A percentile compares a stretch with the other conserved stretches of the same genome.
phyloP scores from a whole-genome alignment of 257 asterid genomes.

The Leptodermis oblonga region DNA sequence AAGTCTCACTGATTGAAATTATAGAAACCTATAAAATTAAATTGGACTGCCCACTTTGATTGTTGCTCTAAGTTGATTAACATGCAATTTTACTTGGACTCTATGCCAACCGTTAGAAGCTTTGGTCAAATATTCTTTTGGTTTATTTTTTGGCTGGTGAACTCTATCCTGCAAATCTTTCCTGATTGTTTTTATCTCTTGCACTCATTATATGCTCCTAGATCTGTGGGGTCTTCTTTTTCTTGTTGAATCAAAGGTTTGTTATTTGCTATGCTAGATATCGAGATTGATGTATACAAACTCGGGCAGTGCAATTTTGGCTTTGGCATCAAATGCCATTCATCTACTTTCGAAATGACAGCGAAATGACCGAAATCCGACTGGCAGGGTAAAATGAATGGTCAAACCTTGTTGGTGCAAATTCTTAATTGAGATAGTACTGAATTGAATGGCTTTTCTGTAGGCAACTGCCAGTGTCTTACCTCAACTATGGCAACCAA shows the following conservation, averaged over 20 bases:
- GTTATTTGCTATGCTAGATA: conserved; percentile 39
- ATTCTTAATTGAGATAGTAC: not conserved
- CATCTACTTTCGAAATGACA: conserved; percentile 97
- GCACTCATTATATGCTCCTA: not conserved
- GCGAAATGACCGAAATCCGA: conserved; percentile 74
- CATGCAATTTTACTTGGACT: not conserved
- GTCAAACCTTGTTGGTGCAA: not conserved
- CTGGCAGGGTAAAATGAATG: conserved; percentile 57
- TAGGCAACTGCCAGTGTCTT: conserved; percentile 46
- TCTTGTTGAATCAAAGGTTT: not conserved
- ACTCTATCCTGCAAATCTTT: not conserved
- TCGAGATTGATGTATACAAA: conserved; percentile 83
- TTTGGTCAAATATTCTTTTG: not conserved
- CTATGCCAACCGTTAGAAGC: not conserved
- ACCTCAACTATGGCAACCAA: conserved; percentile 57
- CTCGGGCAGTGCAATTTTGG: conserved; percentile 74
- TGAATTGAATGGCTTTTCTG: conserved; percentile 3
- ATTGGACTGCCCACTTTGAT: not conserved
- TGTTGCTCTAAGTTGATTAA: not conserved
- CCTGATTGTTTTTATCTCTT: not conserved
- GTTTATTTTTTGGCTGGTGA: not conserved
- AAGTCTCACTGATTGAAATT: not conserved
- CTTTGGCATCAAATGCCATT: conserved; percentile 87
- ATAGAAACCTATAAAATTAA: not conserved
- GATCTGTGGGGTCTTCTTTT: not conserved